Base-by-base conservation (phyloP, 31 red algal species). In the Odonthalia washingtoniensis region DNA sequence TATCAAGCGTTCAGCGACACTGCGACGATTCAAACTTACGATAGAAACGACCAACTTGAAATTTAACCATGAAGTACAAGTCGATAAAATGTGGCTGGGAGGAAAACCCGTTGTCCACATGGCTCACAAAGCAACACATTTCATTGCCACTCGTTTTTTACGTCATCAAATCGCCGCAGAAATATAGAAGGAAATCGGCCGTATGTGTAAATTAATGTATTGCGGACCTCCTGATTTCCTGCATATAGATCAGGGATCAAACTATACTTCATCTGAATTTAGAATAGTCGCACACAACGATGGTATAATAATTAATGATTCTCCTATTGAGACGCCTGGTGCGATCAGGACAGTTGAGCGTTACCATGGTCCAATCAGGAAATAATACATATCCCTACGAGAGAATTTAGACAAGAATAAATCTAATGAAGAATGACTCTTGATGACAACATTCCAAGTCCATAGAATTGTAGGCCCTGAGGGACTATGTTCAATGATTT, bases 21-120 rank as follows among this genome's bases (percentile, higher is more conserved):
- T 70, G 5, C 32, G 72, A 30, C 49, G 83, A 77, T 87, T 76
- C 83, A 87, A 87, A 33, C 24, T 87, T 4, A 70, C 45, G 21
- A 44, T 76, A 33, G 83, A 69, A 27, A 87, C 65, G 6, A 65
- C 68, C 18, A 65, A 84, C n/a, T 16, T 84, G 32, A 60, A 72
- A 34, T 84, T 39, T 46, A 87, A 76, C 64, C 83, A 76, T 69
- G 0, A 40, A 21, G 70, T 87, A 3, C 66, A 67, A 35, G 42
- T 87, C 3, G 83, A 87, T 31, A 66, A 65, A 14, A 77, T 76
- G 46, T 77, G 63, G 26, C 4, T 87, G 17, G 45, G 65, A 14
- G 1, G 40, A 4, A 26, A 30, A 18, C 70, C 68, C 4, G 44
- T 87, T n/a, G 2, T 87, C 28, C 83, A 87, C 37, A 33, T 52